Evolutionary conservation across 768 basidiomycete species (phyloP), one percentile per base, ranked within the genome.

Genomic region (Myochromella boudieri): DNA sequence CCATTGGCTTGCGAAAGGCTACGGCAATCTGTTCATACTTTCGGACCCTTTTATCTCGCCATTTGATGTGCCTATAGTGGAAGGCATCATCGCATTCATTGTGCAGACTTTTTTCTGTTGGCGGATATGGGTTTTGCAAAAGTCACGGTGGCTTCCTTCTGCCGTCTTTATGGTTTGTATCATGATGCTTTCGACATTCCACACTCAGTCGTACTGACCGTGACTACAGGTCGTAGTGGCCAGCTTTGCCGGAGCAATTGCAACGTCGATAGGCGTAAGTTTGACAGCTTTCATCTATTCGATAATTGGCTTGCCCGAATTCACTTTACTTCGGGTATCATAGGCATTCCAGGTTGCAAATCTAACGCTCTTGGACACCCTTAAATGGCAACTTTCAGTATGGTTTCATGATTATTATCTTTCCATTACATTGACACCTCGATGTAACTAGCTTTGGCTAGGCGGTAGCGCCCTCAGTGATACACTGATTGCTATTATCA

Each of bases 41-140:
- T 22, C 48, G n/a, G 48, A 49, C 42, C 48, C 48, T 20, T 49
- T 36, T 14, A 49, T 49, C 22, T 49, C 48, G 17, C 34, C 48
- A 18, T 49, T 49, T 12, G 48, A 49, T 24, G 48, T 42, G 1
- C 48, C 48, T 2, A 49, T 49, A 21, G 22, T 49, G n/a, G 48
- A 49, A 12, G 48, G 48, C 10, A 49, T 49, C 26, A 49, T 49
- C n/a, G 48, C 48, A n/a, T 49, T 49, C 28, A 28, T 43, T 26
- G 34, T 36, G 12, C 48, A 49, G 31, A 44, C 42, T 3, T 49
- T 49, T 15, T 49, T 49, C 28, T 49, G 48, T 20, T 49, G 48
- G 48, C 42, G 48, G 8, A 49, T 49, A 9, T 27, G 48, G 43
- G 43, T 49, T 21, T 38, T 49, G n/a, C 48, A 49, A 8, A 44